phyloP scores from a whole-genome alignment of 2,329 filamentous ascomycete species.

The Pezicula carpinea region DNA sequence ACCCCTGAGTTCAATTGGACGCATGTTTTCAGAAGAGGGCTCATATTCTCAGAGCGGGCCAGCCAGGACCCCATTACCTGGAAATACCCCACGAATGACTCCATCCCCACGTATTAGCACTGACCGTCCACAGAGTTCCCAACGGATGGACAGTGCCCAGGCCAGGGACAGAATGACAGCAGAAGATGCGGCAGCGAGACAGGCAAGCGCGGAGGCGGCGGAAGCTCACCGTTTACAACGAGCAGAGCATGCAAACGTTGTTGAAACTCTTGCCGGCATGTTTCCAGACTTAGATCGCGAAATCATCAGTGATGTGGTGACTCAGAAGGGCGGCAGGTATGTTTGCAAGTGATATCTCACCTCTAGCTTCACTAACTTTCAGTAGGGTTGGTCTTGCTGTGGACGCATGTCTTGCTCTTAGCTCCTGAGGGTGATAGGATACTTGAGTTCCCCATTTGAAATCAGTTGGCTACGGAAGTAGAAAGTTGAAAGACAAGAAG shows the following conservation, averaged over 20 bases:
- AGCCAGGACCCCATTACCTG: slow-evolving; percentile 40
- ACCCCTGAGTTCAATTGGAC: slow-evolving; percentile 84
- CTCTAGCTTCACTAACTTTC: slow-evolving; percentile 14
- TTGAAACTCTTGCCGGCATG: slow-evolving; percentile 93
- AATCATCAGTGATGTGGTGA: slow-evolving; percentile 93
- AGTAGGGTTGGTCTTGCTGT: slow-evolving; percentile 76
- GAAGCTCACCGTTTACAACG: slow-evolving; percentile 79
- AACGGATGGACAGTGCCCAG: slow-evolving; percentile 16
- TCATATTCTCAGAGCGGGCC: slow-evolving; percentile 28
- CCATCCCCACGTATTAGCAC: slow-evolving; percentile 23
- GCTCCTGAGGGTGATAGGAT: slow-evolving; percentile 16
- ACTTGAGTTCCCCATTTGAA: not conserved
- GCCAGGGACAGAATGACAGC: slow-evolving; percentile 49
- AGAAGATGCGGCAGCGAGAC: slow-evolving; percentile 82
- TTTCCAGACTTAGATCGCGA: slow-evolving; percentile 93
- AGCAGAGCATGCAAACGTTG: slow-evolving; percentile 83
- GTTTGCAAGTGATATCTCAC: slow-evolving; percentile 31
- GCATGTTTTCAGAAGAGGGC: slow-evolving; percentile 79
- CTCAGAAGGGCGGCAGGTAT: slow-evolving; percentile 89
- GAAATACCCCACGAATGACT: slow-evolving; percentile 33
- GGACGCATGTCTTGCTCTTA: slow-evolving; percentile 74
- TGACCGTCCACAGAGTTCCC: slow-evolving; percentile 17
- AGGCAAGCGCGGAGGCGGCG: slow-evolving; percentile 84
- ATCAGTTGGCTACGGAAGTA: not conserved
- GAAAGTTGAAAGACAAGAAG: not conserved